Evolutionary conservation across 805 yeast genomes (phyloP), one percentile per base, ranked within the genome.

Genomic region (Komagataella pseudopastoris): DNA sequence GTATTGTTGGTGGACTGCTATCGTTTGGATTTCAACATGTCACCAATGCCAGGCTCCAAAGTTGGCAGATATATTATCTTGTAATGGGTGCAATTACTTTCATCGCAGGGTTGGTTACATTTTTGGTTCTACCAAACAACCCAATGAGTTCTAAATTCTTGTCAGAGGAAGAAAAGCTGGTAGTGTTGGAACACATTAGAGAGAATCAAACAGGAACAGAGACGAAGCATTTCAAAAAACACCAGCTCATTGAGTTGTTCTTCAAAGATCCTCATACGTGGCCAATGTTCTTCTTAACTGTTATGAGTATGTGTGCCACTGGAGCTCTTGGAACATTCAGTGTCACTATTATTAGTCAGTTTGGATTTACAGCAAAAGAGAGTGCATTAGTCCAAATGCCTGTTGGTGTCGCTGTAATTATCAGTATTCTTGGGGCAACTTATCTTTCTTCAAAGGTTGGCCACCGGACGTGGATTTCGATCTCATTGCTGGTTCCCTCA

Each of bases 21-120:
- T 71, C 77, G 0, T 78, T 71, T 62, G 81, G 72, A 0, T 80
- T 80, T 60, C 80, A 76, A 57, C 79, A 76, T 56, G 72, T 79
- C 24, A 55, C 60, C 6, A 68, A 67, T 24, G 66, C 70, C 12
- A 50, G 52, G 2, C 69, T 78, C 51, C 61, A 69, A 23, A 72
- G 81, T n/a, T 80, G 85, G 85, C 82, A 78, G 61, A 77, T 80
- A 48, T 72, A 79, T 64, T 80, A 78, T 60, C 58, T 80, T 16
- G 71, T 77, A 3, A 74, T 80, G 59, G 86, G 86, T 6, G 49
- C 76, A 2, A 58, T 77, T 14, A 80, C 85, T 3, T 62, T 77
- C 2, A 47, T 64, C 1, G 77, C 77, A 61, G 85, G 85, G 5
- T 45, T 74, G 1, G 44, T 67, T 0, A 70, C 76, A 7, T 64